A percentile compares a stretch with the other conserved stretches of the same genome.
These are phyloP conservation scores for Hordeum marinum DNA, from an alignment of 176 grass and related monocot genomes.

Conservation along the genomic window DNA sequence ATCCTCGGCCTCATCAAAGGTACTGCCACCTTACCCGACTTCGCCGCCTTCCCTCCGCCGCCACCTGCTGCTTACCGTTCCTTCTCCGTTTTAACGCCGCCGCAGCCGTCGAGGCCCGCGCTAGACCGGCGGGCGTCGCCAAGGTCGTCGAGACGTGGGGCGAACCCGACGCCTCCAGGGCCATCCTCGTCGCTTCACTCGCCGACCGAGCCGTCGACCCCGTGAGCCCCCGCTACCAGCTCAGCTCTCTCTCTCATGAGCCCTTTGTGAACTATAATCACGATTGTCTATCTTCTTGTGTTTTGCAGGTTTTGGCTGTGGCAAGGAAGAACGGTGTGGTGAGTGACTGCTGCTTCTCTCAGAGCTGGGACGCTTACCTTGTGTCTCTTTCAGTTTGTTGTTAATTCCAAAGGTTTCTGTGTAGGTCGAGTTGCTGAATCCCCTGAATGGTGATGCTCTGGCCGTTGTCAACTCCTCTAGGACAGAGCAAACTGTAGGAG, in stretches of 20 bases:
- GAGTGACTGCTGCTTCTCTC: constrained; percentile 15
- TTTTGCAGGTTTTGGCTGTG: constrained; percentile 73
- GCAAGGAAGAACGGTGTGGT: constrained; percentile 83
- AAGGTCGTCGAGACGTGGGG: constrained; percentile 94
- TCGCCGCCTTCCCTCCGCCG: neutral
- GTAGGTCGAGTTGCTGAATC: constrained; percentile 84
- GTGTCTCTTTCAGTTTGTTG: neutral
- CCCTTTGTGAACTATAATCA: neutral
- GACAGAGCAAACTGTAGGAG: neutral
- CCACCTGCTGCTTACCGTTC: neutral
- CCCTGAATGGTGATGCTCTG: constrained; percentile 67
- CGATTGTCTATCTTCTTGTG: neutral
- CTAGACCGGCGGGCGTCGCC: constrained; percentile 43
- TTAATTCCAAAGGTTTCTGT: constrained; percentile 8
- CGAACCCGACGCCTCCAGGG: constrained; percentile 55
- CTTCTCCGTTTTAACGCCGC: neutral
- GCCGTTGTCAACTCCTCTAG: constrained; percentile 32
- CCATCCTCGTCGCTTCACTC: constrained; percentile 54
- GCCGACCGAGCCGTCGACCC: constrained; percentile 55
- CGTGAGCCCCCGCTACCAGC: constrained; percentile 28
- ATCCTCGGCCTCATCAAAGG: constrained; percentile 92
- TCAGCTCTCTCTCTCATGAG: neutral
- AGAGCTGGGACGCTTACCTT: neutral
- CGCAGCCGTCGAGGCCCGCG: constrained; percentile 67
- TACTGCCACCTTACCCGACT: neutral